Conservation (phyloP, 495 filamentous ascomycete species). For the Aspergillus bridgeri region DNA sequence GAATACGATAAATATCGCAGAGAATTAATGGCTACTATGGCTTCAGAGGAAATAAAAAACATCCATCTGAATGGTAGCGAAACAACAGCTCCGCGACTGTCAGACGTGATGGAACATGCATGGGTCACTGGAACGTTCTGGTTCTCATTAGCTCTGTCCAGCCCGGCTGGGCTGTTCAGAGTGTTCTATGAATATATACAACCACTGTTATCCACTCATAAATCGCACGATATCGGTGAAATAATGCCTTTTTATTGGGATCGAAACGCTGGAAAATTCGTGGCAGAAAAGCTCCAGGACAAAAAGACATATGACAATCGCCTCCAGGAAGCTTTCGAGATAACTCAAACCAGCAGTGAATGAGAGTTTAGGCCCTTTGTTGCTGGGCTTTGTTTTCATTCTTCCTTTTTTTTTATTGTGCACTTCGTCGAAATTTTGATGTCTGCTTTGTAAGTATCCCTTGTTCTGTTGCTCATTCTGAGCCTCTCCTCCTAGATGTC, state of each 20-base stretch:
- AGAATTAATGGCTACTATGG: constrained; percentile 19
- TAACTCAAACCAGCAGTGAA: too few species aligned
- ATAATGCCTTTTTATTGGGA: constrained; percentile 2
- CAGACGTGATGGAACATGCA: not conserved
- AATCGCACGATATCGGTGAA: not conserved
- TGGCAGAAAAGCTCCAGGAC: constrained; percentile 3
- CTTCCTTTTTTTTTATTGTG: too few species aligned
- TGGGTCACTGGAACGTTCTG: not conserved
- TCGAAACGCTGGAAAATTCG: not conserved
- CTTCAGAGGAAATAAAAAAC: constrained; percentile 11
- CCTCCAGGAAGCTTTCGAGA: constrained; percentile 2
- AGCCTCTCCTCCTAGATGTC: too few species aligned
- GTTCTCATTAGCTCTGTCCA: not conserved
- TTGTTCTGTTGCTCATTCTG: too few species aligned
- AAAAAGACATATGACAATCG: constrained; percentile 4
- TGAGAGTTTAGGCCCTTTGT: too few species aligned
- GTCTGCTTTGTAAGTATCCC: too few species aligned
- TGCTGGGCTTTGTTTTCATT: too few species aligned
- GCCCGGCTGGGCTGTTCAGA: not conserved
- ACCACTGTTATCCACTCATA: not conserved
- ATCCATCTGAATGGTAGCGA: not conserved
- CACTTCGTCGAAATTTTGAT: too few species aligned
- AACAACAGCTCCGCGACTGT: not conserved
- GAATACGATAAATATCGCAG: constrained; percentile 14
- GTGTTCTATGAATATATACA: not conserved